phyloP scores from a whole-genome alignment of 345 rosid species.

The Limnanthes douglasii region DNA sequence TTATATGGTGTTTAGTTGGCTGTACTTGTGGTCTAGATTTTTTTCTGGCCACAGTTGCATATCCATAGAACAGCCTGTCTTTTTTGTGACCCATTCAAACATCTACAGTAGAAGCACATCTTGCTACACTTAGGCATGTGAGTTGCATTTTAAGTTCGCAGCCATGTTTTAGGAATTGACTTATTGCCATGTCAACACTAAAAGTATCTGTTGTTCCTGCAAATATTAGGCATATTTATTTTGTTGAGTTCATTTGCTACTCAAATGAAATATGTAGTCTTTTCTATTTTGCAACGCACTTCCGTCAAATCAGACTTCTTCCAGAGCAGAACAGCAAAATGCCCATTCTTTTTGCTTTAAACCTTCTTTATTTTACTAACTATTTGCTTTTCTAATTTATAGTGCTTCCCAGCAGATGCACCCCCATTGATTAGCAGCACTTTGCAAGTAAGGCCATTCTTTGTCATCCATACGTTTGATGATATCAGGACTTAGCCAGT shows the following conservation, averaged over 20 bases:
- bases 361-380: conserved; percentile 5
- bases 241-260: background rate
- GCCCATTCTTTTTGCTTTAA: too few species aligned
- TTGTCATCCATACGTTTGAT: conserved; percentile 6
- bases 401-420: conserved; percentile 86
- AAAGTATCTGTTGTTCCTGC: background rate
- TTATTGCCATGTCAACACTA: background rate
- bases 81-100: background rate
- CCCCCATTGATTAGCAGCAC: conserved; percentile 74
- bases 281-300: background rate
- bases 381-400: conserved; percentile 9
- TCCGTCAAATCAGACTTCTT: background rate
- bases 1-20: too few species aligned
- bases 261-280: background rate
- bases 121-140: too few species aligned
- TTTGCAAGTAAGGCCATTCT: conserved; percentile 41
- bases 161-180: background rate
- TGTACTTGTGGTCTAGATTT: too few species aligned
- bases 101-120: too few species aligned
- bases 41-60: background rate
- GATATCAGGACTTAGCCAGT: conserved; percentile 2
- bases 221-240: background rate
- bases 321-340: too few species aligned
- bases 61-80: background rate
- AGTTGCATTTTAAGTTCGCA: too few species aligned